Base-by-base conservation (phyloP, 2,329 filamentous ascomycete genomes). In the Ophiognomonia clavigignenti-juglandacearum region DNA sequence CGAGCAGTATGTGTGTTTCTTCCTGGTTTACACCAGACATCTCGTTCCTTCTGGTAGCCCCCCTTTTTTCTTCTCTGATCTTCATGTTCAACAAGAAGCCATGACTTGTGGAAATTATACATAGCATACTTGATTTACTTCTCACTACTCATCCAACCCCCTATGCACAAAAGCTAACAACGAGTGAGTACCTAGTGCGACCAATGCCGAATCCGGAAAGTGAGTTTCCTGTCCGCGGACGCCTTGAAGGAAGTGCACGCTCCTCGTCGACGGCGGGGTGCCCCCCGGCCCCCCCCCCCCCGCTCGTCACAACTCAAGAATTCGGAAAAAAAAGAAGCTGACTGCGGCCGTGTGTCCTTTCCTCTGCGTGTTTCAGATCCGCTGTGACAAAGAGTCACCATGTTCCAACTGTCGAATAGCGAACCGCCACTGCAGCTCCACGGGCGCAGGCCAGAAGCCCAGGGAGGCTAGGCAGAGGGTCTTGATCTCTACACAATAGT, bases 401-500 rank as follows among this genome's bases (percentile, higher is more conserved):
- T 81, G 77, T 58, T 74, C 76, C 43, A 80, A 80, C 55, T 81
- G 77, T 56, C 70, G 72, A 27, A 75, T 70, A 20, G 73, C 75
- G 23, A 73, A 72, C 52, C 67, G 77, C 8, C 57, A 66, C 11
- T 81, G 77, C 57, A 78, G 73, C 48, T 80, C 75, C 4, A 78
- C 74, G 0, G 76, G 77, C 4, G 64, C 68, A 11, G 73, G 73
- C 7, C 76, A 80, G 56, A 71, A 74, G 50, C 73, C 75, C 22
- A 77, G 74, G 57, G 76, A 80, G 56, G 64, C 68, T 37, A 68
- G 76, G 34, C 76, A 80, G 56, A 66, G 77, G 43, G 77, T 81
- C 32, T 65, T 81, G 52, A 80, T 81, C 49, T 80, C 77, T 3
- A 77, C 75, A 36, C 77, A 80, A 70, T 81, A 81, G 77, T 80